Evolutionary conservation across 2,329 filamentous ascomycete species (phyloP), one percentile per base, ranked within the genome.

Genomic region (Spiromastix sp.): DNA sequence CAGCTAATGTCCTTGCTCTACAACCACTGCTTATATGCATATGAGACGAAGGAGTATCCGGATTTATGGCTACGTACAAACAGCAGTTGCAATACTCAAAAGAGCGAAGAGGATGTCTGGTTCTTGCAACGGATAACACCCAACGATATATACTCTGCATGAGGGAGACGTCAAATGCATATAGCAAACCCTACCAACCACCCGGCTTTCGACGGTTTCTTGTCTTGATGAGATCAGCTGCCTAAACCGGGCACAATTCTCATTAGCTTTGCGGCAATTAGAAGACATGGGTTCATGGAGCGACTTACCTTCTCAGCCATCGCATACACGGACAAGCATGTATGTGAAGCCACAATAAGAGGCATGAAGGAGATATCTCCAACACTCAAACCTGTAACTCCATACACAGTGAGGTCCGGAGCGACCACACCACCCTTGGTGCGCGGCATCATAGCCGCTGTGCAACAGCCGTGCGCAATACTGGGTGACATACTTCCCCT

Each of bases 301-400:
- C n/a, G 13, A 29, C 27, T 11, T 34, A 34, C 55, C 26, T 59
- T 51, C 36, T 59, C 55, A 2, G 51, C 45, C 8, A 59, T 38
- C 4, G 54, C 54, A 44, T 60, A 60, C 5, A 57, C 32, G 3
- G 53, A 44, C 0, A 48, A 50, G 27, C 59, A 52, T 3, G 53
- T 42, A 36, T 59, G 54, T 3, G 48, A 49, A 16, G 47, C 48
- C 9, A 58, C 36, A 2, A 46, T 42, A 10, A 56, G 34, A 5
- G 55, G 55, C 16, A 59, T 36, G 2, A 59, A 42, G 1, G 53
- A 56, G 4, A 54, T 50, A 40, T 61, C 56, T 8, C 57, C 52
- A 4, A 58, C 47, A 4, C 54, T 37, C 2, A 60, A 45, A 3
- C 21, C 30, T 8, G 31, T 20, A 10, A 41, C 34, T 7, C 42